phyloP scores from a whole-genome alignment of 2,329 filamentous ascomycete genomes.

The Westerdykella aurantiaca region DNA sequence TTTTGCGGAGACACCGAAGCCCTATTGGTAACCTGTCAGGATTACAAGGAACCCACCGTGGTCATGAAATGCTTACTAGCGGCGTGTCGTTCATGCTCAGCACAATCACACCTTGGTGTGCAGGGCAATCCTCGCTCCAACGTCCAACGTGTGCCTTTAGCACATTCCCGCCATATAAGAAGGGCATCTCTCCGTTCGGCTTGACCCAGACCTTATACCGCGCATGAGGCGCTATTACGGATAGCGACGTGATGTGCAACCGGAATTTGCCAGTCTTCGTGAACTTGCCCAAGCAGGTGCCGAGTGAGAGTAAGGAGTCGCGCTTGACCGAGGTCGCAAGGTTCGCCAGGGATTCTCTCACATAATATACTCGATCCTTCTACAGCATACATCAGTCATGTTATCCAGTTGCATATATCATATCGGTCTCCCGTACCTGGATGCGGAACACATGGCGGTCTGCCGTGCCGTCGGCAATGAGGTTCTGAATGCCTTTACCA shows the following conservation, averaged over 20 bases:
- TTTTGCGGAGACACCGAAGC: slow-evolving; percentile 87
- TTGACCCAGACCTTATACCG: slow-evolving; percentile 98
- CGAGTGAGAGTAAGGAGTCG: slow-evolving; percentile 77
- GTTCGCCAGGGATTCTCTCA: slow-evolving; percentile 83
- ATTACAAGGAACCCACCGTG: not conserved
- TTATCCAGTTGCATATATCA: slow-evolving; percentile 59
- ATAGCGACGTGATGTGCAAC: slow-evolving; percentile 85
- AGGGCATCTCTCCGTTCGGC: slow-evolving; percentile 94
- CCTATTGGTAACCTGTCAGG: slow-evolving; percentile 45
- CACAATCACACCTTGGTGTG: slow-evolving; percentile 87
- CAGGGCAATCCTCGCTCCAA: slow-evolving; percentile 86
- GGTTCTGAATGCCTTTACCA: slow-evolving; percentile 75
- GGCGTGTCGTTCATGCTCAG: slow-evolving; percentile 89
- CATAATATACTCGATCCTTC: slow-evolving; percentile 83
- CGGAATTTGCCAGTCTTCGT: slow-evolving; percentile 96
- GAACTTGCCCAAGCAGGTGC: slow-evolving; percentile 88
- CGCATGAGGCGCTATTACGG: slow-evolving; percentile 83
- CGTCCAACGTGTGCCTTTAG: slow-evolving; percentile 76
- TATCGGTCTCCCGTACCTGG: slow-evolving; percentile 41
- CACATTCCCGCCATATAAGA: slow-evolving; percentile 87
- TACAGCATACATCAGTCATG: slow-evolving; percentile 46
- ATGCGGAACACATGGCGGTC: slow-evolving; percentile 46
- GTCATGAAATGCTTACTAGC: slow-evolving; percentile 41
- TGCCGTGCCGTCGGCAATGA: slow-evolving; percentile 43
- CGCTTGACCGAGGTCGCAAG: slow-evolving; percentile 80